A percentile compares a stretch with the other conserved stretches of the same genome.
Evolutionary conservation across 208 protist genomes (phyloP).

Genomic region (Trichomonas vaginalis): DNA sequence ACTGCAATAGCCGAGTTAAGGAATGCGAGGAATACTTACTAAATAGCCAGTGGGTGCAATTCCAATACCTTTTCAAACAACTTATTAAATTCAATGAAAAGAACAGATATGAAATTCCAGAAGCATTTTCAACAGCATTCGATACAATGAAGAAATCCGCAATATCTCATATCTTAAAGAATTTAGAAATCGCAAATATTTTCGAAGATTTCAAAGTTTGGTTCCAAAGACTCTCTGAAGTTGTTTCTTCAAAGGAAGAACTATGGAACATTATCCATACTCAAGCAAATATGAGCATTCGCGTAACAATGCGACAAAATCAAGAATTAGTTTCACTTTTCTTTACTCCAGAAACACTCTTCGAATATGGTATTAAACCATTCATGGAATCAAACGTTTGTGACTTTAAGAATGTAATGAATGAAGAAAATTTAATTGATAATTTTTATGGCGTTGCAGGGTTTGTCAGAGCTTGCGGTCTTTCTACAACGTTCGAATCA

Average conservation of each 20-base stretch:
- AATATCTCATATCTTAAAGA: background rate
- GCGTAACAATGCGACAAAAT: background rate
- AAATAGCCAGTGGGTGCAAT: background rate
- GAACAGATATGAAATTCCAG: background rate
- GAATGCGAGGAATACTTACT: background rate
- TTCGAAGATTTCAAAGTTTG: background rate
- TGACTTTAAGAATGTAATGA: background rate
- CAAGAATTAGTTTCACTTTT: background rate
- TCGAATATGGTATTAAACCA: background rate
- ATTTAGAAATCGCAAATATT: background rate
- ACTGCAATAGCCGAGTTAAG: background rate
- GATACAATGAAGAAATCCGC: background rate
- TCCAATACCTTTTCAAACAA: background rate
- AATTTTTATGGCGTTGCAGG: background rate
- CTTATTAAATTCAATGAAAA: background rate
- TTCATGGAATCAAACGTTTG: background rate
- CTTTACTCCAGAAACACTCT: background rate
- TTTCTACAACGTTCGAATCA: background rate
- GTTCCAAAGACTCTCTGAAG: background rate
- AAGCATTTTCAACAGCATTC: background rate
- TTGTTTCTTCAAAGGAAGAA: background rate
- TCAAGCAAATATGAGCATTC: background rate
- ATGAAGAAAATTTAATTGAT: conserved; percentile 3
- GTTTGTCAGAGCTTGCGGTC: background rate
- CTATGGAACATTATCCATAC: background rate